Evolutionary conservation across 1,284 basidiomycete species (phyloP).

Genomic region (Apiotrichum brassicae): DNA sequence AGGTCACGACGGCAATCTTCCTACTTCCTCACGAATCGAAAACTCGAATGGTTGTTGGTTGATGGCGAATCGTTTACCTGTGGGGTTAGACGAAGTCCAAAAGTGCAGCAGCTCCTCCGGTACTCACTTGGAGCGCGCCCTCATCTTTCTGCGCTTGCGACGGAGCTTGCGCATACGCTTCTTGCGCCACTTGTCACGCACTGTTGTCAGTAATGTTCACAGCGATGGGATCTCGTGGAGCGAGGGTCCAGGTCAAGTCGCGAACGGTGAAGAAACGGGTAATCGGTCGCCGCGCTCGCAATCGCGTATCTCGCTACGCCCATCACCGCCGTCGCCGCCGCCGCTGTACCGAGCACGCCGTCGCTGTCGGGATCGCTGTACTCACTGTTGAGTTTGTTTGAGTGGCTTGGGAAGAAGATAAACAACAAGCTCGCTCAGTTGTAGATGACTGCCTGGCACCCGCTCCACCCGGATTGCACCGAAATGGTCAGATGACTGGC

Average conservation of each 20-base stretch:
- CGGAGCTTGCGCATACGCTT: constrained; percentile 24
- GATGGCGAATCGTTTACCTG: neutral
- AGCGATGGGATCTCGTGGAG: neutral
- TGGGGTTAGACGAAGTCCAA: too few relatives aligned
- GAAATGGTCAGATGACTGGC: too few relatives aligned
- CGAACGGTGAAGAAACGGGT: too few relatives aligned
- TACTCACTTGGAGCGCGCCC: constrained; percentile 19
- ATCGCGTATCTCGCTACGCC: too few relatives aligned
- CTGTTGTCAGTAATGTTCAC: neutral
- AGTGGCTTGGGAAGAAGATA: constrained; percentile 4
- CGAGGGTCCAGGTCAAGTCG: neutral
- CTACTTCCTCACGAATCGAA: neutral
- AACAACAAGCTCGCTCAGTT: neutral
- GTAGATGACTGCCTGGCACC: neutral
- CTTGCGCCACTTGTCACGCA: constrained; percentile 23
- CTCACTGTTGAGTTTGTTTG: constrained; percentile 7
- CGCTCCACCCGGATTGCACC: too few relatives aligned
- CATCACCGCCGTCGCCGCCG: too few relatives aligned
- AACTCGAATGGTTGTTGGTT: neutral
- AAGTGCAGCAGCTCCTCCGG: too few relatives aligned
- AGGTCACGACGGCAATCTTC: neutral
- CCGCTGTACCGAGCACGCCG: neutral
- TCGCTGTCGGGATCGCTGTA: neutral
- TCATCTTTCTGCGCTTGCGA: constrained; percentile 21
- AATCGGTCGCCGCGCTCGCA: too few relatives aligned